Evolutionary conservation across 805 yeast genomes (phyloP), one percentile per base, ranked within the genome.

Genomic region (Pichia membranifaciens): DNA sequence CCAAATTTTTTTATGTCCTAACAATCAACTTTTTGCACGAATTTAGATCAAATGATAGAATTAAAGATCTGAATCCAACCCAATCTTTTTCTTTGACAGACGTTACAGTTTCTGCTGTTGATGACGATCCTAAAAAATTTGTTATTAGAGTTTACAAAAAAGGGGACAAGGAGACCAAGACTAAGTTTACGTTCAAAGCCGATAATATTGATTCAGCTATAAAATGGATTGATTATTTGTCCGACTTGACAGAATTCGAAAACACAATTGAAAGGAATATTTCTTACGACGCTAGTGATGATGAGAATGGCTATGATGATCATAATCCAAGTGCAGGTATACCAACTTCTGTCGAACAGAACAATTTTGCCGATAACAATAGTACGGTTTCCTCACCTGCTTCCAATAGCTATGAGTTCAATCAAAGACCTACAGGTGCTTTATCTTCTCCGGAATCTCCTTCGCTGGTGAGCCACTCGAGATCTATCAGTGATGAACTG

Each of bases 21-120:
- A 81, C 88, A 5, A 78, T 84, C 56, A 80, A 78, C 57, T 82
- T 72, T 51, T 60, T 83, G 34, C 88, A 82, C 62, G 88, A 83
- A 61, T 83, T 82, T 64, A 79, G 75, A 57, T 66, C 80, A 0
- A 61, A 68, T 23, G 81, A 78, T 60, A 68, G 82, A 35, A 77
- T 74, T 55, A 74, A 75, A 51, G 83, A 79, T 43, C 73, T 73
- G 50, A 58, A 58, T 22, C 79, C 78, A 5, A 45, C 69, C 3
- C 58, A 65, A 53, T 73, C 78, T 36, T 65, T 71, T 40, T 56
- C 69, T 25, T 54, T 74, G 34, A 67, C 69, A 51, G 61, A 59
- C 33, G 50, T 62, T 16, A 55, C 52, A 21, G 60, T 63, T n/a
- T 61, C 65, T 33, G 62, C 69, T 28, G 58, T 63, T 13, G 54